These are phyloP conservation scores for Citrus hindsii DNA, from an alignment of 345 rosid species.

Conservation along the genomic window DNA sequence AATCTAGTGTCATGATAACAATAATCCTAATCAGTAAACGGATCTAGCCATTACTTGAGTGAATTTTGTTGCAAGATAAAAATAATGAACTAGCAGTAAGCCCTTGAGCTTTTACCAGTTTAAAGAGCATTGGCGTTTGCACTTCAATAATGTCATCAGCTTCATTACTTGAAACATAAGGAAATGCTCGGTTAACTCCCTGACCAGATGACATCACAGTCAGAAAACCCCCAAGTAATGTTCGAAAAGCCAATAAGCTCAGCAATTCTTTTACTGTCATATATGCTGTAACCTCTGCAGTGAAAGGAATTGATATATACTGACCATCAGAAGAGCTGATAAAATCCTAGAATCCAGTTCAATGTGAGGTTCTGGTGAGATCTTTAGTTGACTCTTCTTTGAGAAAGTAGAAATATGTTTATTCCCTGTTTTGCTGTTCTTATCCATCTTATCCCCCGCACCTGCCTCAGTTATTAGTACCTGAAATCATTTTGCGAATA, in stretches of 20 bases:
- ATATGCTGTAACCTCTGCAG: not conserved
- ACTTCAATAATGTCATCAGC: slow-evolving; percentile 83
- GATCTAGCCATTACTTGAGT: not conserved
- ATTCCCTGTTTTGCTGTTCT: slow-evolving; percentile 22
- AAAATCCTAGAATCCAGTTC: slow-evolving; percentile 94
- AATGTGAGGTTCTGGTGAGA: slow-evolving; percentile 51
- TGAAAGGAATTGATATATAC: slow-evolving; percentile 17
- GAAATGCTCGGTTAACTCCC: slow-evolving; percentile 99
- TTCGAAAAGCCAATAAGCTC: not conserved
- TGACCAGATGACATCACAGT: slow-evolving; percentile 26
- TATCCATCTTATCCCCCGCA: slow-evolving; percentile 29
- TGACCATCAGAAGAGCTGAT: slow-evolving; percentile 81
- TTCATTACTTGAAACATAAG: slow-evolving; percentile 81
- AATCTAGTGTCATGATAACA: slow-evolving; percentile 8
- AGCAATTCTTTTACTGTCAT: not conserved
- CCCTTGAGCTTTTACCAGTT: slow-evolving; percentile 48
- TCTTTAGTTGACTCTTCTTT: slow-evolving; percentile 38
- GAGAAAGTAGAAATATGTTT: slow-evolving; percentile 23
- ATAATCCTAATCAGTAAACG: not conserved
- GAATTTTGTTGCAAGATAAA: not conserved
- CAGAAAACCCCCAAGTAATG: not conserved
- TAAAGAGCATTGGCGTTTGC: slow-evolving; percentile 90
- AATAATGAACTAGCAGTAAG: slow-evolving; percentile 4
- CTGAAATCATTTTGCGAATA: slow-evolving; percentile 37
- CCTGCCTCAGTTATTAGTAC: slow-evolving; percentile 63